phyloP scores from a whole-genome alignment of 2,329 filamentous ascomycete species.

The Fusarium redolens region DNA sequence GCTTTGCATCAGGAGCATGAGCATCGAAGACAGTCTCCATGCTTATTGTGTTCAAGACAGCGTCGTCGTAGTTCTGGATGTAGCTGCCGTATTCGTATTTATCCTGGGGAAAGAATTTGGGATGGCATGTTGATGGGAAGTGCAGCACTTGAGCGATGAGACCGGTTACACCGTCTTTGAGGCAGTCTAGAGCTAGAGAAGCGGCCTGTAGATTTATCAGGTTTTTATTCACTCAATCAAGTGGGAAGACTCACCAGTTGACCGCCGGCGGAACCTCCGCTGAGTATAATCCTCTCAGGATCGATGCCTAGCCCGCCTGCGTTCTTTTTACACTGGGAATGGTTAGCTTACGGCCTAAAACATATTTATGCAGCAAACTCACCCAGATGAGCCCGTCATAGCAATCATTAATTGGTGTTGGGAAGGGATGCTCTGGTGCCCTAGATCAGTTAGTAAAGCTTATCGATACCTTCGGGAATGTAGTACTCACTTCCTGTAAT shows the following conservation, averaged over 20 bases:
- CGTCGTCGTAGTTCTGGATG: constrained; percentile 30
- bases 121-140: constrained; percentile 39
- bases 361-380: background rate
- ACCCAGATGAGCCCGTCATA: constrained; percentile 43
- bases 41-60: constrained; percentile 4
- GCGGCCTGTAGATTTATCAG: constrained; percentile 22
- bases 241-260: constrained; percentile 18
- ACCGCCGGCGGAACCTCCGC: constrained; percentile 38
- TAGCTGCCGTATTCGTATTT: constrained; percentile 42
- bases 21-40: constrained; percentile 30
- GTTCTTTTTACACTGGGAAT: constrained; percentile 35
- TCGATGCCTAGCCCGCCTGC: constrained; percentile 23
- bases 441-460: background rate
- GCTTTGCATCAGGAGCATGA: constrained; percentile 5
- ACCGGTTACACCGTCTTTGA: constrained; percentile 24
- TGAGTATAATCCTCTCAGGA: constrained; percentile 34
- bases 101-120: constrained; percentile 36
- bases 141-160: constrained; percentile 38
- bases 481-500: constrained; percentile 35
- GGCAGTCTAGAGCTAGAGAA: constrained; percentile 20
- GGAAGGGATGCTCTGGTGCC: constrained; percentile 40
- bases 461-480: fast-evolving
- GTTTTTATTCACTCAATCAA: too few relatives aligned
- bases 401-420: constrained; percentile 33
- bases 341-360: background rate